Evolutionary conservation across 192 early-diverging fungal species (phyloP).

Genomic region (Coemansia reversa): DNA sequence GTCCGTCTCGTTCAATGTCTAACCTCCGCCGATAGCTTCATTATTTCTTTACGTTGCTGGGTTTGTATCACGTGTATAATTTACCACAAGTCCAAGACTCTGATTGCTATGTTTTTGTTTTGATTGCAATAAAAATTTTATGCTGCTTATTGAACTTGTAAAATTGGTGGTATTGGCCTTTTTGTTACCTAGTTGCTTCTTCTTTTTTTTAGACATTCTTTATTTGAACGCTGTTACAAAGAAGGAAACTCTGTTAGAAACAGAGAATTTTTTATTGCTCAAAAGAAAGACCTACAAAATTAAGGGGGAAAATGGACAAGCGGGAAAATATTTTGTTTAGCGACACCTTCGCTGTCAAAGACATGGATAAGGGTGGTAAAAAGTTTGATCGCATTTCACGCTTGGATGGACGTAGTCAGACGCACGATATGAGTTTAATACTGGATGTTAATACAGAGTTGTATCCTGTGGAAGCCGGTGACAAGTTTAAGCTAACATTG

Average conservation of each 20-base stretch:
- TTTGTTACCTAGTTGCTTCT: too few relatives aligned
- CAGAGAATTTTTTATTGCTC: too few relatives aligned
- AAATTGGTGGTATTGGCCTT: too few relatives aligned
- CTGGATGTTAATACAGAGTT: conserved; percentile 96
- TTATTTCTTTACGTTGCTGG: neutral
- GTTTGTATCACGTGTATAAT: too few relatives aligned
- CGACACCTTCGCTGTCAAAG: conserved; percentile 86
- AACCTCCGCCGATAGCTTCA: neutral
- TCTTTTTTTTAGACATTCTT: too few relatives aligned
- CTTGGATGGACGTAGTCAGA: conserved; percentile 76
- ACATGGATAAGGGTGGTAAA: conserved; percentile 87
- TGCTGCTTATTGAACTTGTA: neutral
- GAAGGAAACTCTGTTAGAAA: too few relatives aligned
- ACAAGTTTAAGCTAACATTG: conserved; percentile 81
- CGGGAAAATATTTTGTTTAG: conserved; percentile 82
- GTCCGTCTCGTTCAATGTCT: neutral
- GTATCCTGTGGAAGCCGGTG: conserved; percentile 80
- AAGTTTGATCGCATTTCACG: conserved; percentile 95
- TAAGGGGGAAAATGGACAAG: conserved; percentile 49
- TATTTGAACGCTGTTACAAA: too few relatives aligned
- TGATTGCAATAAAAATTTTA: conserved; percentile 5
- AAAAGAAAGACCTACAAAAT: neutral
- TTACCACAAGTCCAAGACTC: too few relatives aligned
- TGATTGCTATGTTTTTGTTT: too few relatives aligned
- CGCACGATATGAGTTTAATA: conserved; percentile 84